Conservation (phyloP, 2,329 filamentous ascomycete genomes). For the Fusarium sublunatum region DNA sequence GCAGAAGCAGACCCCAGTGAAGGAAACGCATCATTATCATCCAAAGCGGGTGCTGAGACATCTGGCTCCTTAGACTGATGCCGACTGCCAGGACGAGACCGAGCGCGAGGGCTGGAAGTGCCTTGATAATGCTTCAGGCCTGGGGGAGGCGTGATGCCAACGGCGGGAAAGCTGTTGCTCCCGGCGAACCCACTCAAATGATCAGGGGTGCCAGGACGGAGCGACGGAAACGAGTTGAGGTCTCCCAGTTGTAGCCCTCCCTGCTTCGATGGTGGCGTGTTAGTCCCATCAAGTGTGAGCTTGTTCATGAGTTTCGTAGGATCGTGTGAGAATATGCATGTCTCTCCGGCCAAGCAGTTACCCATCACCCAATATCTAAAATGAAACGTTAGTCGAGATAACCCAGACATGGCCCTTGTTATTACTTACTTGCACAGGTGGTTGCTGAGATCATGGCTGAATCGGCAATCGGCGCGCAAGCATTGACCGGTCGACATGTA, state of each 20-base stretch:
- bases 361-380: conserved; percentile 93
- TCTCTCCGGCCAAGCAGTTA: conserved; percentile 91
- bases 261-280: conserved; percentile 71
- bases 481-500: conserved; percentile 96
- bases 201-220: conserved; percentile 71
- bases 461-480: conserved; percentile 93
- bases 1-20: conserved; percentile 80
- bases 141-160: conserved; percentile 72
- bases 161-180: conserved; percentile 62
- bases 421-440: conserved; percentile 94
- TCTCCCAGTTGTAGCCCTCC: conserved; percentile 84
- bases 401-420: neutral
- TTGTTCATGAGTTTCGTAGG: conserved; percentile 87
- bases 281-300: conserved; percentile 76
- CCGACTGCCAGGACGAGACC: conserved; percentile 86
- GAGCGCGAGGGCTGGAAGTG: conserved; percentile 73
- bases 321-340: conserved; percentile 97
- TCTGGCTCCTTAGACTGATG: conserved; percentile 71
- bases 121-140: conserved; percentile 73
- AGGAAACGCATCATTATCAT: conserved; percentile 96
- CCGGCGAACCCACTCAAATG: conserved; percentile 65
- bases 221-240: conserved; percentile 83
- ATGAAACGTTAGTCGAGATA: conserved; percentile 10
- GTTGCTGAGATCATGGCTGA: conserved; percentile 94
- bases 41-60: conserved; percentile 79